Evolutionary conservation across 73 alveolate species (phyloP), one percentile per base, ranked within the genome.

Genomic region (Tetrahymena borealis): DNA sequence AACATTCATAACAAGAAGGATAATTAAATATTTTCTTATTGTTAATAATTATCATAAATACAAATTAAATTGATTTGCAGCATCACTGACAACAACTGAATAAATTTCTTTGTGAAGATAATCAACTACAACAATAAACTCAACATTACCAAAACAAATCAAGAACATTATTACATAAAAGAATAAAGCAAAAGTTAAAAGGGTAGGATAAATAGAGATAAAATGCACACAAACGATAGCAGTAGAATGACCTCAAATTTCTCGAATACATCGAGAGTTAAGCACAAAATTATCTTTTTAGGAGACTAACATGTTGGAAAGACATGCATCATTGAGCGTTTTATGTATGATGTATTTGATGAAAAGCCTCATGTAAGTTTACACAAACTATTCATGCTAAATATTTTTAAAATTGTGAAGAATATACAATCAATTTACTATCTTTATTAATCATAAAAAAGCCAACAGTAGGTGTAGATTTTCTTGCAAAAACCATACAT

Each of bases 401-500:
- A n/a, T n/a, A n/a, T n/a, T n/a, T n/a, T n/a, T n/a, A n/a, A n/a
- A n/a, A n/a, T n/a, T n/a, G n/a, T n/a, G n/a, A n/a, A n/a, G n/a
- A n/a, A n/a, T 9, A 18, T 16, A 60, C 32, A 60, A 13, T 15
- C 28, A 28, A 36, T n/a, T 28, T 7, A 6, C 31, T 28, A 79
- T 4, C 10, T 28, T 32, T 32, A 18, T 79, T 20, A 79, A 79
- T 79, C 32, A 60, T 1, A 60, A 5, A 18, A 60, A 60, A 60
- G 85, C 85, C 85, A 5, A 94, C 96, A 20, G 92, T 94, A 32
- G 96, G 96, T 24, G 92, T 94, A 11, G 96, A 94, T 78, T 94
- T 94, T 93, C 90, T 94, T 20, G 92, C 96, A 20, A 94, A 94
- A 90, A 94, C 96, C 38, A 91, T 94, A 90, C 92, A 94, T 78